Conservation (phyloP, 495 filamentous ascomycete species). For the Podospora tetraspora region DNA sequence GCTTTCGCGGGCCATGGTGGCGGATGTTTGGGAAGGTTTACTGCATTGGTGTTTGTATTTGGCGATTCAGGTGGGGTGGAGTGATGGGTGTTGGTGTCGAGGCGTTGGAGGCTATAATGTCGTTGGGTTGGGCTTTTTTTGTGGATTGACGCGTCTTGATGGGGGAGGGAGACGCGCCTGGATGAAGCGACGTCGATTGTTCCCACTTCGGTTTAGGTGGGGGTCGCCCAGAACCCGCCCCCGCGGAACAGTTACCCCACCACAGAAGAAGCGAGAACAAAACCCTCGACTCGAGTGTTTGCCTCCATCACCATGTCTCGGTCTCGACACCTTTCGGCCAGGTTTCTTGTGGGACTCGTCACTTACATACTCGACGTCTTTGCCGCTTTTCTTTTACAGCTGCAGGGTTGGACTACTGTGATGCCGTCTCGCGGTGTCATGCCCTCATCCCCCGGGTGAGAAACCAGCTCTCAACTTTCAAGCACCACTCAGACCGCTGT, state of each 20-base stretch:
- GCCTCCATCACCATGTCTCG: neutral
- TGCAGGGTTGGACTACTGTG: neutral
- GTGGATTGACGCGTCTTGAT: slow-evolving; percentile 5
- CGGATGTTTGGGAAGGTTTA: neutral
- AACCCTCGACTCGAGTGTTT: neutral
- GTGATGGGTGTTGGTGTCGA: neutral
- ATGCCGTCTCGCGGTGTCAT: neutral
- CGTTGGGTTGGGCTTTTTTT: neutral
- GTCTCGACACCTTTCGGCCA: neutral
- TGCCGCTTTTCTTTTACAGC: neutral
- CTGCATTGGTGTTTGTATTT: neutral
- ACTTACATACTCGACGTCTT: neutral
- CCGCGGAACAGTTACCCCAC: neutral
- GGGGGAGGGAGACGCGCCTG: slow-evolving; percentile 3
- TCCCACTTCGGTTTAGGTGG: neutral
- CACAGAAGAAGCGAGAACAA: neutral
- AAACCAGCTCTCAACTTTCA: too few relatives aligned
- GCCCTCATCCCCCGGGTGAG: neutral
- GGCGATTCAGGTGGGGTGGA: neutral
- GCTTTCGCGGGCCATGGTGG: slow-evolving; percentile 27
- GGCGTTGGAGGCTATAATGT: neutral
- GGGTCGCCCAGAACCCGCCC: neutral
- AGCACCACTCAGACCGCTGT: too few relatives aligned
- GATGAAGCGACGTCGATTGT: neutral
- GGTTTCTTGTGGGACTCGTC: neutral